Evolutionary conservation across 331 rosid species (phyloP).

Genomic region (Phaseolus coccineus): DNA sequence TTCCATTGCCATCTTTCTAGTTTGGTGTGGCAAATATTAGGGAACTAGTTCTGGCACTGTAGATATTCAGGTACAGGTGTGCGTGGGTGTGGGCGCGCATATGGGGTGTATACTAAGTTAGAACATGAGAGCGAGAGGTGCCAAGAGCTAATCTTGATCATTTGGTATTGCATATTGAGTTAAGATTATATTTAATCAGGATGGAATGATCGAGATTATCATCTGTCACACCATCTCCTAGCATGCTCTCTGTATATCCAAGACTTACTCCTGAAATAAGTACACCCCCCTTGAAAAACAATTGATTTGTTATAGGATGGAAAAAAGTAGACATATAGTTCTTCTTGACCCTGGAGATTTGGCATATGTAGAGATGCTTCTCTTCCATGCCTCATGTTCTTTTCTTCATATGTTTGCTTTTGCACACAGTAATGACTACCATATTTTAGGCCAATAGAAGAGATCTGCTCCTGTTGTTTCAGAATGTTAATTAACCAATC

Average conservation of each 20-base stretch:
- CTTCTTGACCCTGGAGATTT: slow-evolving; percentile 24
- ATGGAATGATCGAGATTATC: neutral
- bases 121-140: neutral
- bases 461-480: slow-evolving; percentile 12
- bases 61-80: slow-evolving; percentile 6
- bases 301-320: neutral
- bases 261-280: neutral
- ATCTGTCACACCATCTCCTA: neutral
- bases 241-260: neutral
- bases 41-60: slow-evolving; percentile 26
- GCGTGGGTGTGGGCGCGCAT: neutral
- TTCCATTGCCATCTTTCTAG: slow-evolving; percentile 17
- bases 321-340: neutral
- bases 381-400: slow-evolving; percentile 4
- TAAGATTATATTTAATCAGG: neutral
- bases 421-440: neutral
- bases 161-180: neutral
- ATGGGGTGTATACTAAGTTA: neutral
- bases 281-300: neutral
- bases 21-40: slow-evolving; percentile 10
- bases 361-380: slow-evolving; percentile 24
- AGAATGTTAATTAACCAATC: slow-evolving; percentile 1
- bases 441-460: slow-evolving; percentile 31
- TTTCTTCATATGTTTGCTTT: slow-evolving; percentile 32
- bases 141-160: neutral